Evolutionary conservation across 1,139 yeast genomes (phyloP), one percentile per base, ranked within the genome.

Genomic region (Blastobotrys raffinosifermentans): DNA sequence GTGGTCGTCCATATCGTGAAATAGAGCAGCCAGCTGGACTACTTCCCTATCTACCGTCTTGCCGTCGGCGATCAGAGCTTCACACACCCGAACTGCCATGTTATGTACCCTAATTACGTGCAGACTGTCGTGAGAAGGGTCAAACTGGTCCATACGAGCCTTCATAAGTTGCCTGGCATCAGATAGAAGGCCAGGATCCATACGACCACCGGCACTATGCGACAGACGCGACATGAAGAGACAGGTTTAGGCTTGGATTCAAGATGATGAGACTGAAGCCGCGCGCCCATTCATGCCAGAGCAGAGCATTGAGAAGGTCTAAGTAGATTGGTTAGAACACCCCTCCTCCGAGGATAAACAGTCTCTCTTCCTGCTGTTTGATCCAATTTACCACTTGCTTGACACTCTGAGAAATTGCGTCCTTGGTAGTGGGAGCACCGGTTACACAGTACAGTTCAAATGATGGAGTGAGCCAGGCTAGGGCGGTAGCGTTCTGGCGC

Each of bases 341-440:
- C 0, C 81, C 83, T 2, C 85, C 84, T 21, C 77, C 78, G 25
- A 72, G 67, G 2, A 78, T 77, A 54, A 79, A 79, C 23, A 79
- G 50, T 25, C 80, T 57, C 32, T 71, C 70, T 44, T 78, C 81
- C 40, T 77, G 70, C 34, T 63, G 68, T 39, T 66, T 60, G 44
- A 80, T 72, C 84, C 84, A 79, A 18, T 63, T 61, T 2, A 75
- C 70, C 20, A 77, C 71, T 8, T 66, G 61, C 33, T 67, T 65
- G 19, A 80, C 77, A 38, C 78, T 72, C 20, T 60, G 63, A n/a
- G 75, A 61, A 32, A 78, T 57, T 1, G 66, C 63, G 17, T 70
- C 72, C 41, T 69, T 71, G 30, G 54, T 57, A 7, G 68, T 63
- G 3, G 64, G 53, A 5, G 75, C 65, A 22, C 77, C 77, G 18